Evolutionary conservation across 2,329 filamentous ascomycete species (phyloP), one percentile per base, ranked within the genome.

Genomic region (Chaetomium sp.): DNA sequence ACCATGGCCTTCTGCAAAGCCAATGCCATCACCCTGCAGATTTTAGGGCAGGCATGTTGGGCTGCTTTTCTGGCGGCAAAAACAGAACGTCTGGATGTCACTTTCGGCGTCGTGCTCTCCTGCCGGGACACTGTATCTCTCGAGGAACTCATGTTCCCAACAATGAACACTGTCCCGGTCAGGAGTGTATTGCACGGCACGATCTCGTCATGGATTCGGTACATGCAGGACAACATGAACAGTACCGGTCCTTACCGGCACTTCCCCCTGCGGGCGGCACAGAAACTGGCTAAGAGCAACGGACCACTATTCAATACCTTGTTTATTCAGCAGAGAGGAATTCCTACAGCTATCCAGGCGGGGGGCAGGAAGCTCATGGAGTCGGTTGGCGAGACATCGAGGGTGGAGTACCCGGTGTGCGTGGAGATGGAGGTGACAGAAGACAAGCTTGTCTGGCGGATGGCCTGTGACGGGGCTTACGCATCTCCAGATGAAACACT

Each of bases 131-230:
- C 86, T 10, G 88, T 90, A 54, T 83, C 85, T 19, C 84, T 87
- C 0, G 85, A 90, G 51, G 76, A 85, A 29, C 76, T 94, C 13
- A 82, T 93, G 73, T 97, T 97, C 71, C 94, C 93, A 0, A 92
- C 90, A 0, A 97, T 97, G 91, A 97, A 96, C 72, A 97, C 93
- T 0, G 87, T 97, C 0, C 85, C 90, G 0, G 81, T 96, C 8
- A 84, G 93, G 12, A 84, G 84, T 1, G 82, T 93, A 2, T 74
- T 97, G 2, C 90, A 95, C 70, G 91, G 91, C 1, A 87, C 82
- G 0, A 78, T 84, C 0, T 68, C 75, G 0, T 83, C 87, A 0
- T 88, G 96, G 77, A 77, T 97, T 31, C 81, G 80, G 13, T 90
- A 93, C 72, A 82, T 93, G 68, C 92, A 97, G 72, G 84, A 88